Conservation (phyloP, 1,139 yeast genomes). For the Protomyces arabidopsidicola region DNA sequence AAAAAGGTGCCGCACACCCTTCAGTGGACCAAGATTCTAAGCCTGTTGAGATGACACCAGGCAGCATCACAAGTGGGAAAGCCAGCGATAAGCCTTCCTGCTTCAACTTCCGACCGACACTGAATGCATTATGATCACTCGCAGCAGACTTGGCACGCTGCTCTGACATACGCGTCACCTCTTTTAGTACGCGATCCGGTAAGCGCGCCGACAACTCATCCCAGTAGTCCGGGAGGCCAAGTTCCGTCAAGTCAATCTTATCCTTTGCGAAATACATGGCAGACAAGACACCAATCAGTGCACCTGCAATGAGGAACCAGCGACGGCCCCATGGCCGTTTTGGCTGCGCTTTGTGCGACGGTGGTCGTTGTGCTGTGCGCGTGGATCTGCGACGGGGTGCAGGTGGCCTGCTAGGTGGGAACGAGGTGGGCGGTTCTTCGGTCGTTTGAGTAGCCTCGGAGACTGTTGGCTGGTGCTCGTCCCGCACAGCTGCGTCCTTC, state of each 20-base stretch:
- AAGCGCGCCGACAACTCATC: conserved; percentile 43
- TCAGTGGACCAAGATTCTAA: conserved; percentile 86
- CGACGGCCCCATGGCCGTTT: conserved; percentile 29
- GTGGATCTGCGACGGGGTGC: background rate
- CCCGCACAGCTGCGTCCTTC: background rate
- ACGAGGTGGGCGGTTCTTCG: background rate
- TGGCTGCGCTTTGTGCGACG: background rate
- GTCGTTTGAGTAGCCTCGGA: background rate
- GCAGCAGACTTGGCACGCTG: conserved; percentile 36
- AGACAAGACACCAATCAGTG: conserved; percentile 60
- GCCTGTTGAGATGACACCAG: conserved; percentile 95
- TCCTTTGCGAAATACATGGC: conserved; percentile 59
- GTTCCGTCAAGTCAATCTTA: conserved; percentile 46
- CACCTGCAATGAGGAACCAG: conserved; percentile 52
- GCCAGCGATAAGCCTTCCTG: conserved; percentile 52
- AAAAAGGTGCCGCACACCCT: conserved; percentile 83
- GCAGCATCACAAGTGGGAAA: conserved; percentile 78
- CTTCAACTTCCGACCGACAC: conserved; percentile 70
- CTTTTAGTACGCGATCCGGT: conserved; percentile 60
- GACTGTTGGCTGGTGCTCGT: background rate
- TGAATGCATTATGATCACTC: conserved; percentile 63
- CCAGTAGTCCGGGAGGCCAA: conserved; percentile 44
- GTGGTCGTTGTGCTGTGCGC: background rate
- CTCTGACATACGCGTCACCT: conserved; percentile 45
- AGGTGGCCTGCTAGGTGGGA: background rate